Evolutionary conservation across 2,329 filamentous ascomycete species (phyloP).

Genomic region (Daldinia eschscholtzii): DNA sequence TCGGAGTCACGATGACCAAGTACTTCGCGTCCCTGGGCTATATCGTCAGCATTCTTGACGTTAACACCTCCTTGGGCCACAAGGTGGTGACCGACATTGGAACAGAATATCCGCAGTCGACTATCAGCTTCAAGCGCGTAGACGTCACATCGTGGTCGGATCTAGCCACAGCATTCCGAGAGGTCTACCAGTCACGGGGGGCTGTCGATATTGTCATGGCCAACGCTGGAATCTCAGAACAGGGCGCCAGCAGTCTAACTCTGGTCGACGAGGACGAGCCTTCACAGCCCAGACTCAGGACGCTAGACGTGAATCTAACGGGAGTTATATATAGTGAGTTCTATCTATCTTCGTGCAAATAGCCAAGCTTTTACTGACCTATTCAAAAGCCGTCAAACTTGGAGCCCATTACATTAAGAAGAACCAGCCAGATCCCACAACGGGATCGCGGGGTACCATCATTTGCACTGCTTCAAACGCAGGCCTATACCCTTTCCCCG

Average conservation of each 20-base stretch:
- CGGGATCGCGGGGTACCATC: constrained; percentile 58
- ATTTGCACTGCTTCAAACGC: constrained; percentile 67
- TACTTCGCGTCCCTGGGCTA: constrained; percentile 54
- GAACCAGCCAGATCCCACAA: constrained; percentile 52
- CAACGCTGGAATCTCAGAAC: constrained; percentile 63
- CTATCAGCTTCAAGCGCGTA: constrained; percentile 52
- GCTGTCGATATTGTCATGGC: constrained; percentile 62
- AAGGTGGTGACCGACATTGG: constrained; percentile 46
- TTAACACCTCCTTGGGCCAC: constrained; percentile 49
- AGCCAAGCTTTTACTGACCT: neutral
- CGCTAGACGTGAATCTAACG: constrained; percentile 54
- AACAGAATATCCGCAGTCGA: constrained; percentile 46
- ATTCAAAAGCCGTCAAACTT: constrained; percentile 60
- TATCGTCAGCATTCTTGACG: constrained; percentile 53
- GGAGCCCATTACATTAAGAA: constrained; percentile 64
- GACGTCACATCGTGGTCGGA: constrained; percentile 57
- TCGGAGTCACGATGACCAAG: constrained; percentile 53
- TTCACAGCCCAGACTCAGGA: constrained; percentile 46
- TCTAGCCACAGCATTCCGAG: constrained; percentile 53
- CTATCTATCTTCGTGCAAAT: neutral
- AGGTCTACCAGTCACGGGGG: constrained; percentile 51
- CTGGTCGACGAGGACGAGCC: constrained; percentile 45
- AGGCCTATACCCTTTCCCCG: constrained; percentile 64
- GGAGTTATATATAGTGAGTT: constrained; percentile 61
- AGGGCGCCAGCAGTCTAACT: constrained; percentile 51